These are phyloP conservation scores for Podaxis sp. DNA, from an alignment of 768 basidiomycete species.

Conservation along the genomic window DNA sequence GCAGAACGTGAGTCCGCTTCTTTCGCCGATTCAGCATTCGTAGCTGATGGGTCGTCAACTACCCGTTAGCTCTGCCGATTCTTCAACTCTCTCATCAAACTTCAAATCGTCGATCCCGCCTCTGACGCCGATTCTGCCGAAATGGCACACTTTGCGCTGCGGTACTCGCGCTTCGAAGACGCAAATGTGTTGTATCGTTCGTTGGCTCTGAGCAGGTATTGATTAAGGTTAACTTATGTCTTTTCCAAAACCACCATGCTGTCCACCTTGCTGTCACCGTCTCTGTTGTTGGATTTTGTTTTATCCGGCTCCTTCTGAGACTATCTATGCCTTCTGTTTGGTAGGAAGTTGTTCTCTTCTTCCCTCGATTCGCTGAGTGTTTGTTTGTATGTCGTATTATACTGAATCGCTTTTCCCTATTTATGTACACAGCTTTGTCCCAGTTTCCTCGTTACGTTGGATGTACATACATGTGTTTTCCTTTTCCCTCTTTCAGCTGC, in stretches of 20 bases:
- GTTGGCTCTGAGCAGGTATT: conserved; percentile 46
- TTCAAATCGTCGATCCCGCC: conserved; percentile 54
- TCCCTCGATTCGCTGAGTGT: neutral
- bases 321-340: neutral
- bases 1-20: conserved; percentile 51
- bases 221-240: conserved; percentile 8
- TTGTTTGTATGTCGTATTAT: neutral
- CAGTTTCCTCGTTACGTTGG: neutral
- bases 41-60: too few species aligned
- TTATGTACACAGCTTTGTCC: neutral
- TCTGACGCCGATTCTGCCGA: conserved; percentile 70
- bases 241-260: neutral
- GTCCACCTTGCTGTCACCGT: neutral
- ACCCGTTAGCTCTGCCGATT: conserved; percentile 65
- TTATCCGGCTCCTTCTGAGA: neutral
- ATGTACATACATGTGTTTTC: neutral
- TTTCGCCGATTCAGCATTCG: too few species aligned
- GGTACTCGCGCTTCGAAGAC: conserved; percentile 70
- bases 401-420: neutral
- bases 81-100: conserved; percentile 65
- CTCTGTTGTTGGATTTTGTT: neutral
- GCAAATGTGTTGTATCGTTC: conserved; percentile 69
- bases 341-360: neutral
- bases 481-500: neutral
- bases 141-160: conserved; percentile 73